These are phyloP conservation scores for Boletus rubroflammeus DNA, from an alignment of 768 basidiomycete species.

Conservation along the genomic window DNA sequence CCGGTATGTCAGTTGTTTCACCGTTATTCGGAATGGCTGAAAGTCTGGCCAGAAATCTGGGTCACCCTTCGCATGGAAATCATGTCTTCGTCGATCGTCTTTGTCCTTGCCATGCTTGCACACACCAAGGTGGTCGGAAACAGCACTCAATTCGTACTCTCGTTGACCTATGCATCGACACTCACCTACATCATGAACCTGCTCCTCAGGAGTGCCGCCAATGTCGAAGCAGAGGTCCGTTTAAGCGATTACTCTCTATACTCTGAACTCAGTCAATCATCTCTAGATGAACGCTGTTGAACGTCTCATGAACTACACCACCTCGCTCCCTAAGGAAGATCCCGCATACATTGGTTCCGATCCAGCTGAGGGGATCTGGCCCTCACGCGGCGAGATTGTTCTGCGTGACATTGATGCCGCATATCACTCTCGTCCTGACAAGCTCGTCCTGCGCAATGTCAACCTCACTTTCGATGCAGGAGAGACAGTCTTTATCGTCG, in stretches of 20 bases:
- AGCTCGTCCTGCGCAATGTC: constrained; percentile 56
- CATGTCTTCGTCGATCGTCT: constrained; percentile 25
- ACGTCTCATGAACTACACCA: constrained; percentile 26
- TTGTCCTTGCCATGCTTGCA: constrained; percentile 26
- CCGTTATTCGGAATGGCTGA: neutral
- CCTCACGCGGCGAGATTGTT: constrained; percentile 56
- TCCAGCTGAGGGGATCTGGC: constrained; percentile 21
- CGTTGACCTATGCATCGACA: constrained; percentile 26
- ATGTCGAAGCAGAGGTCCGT: constrained; percentile 26
- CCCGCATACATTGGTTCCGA: constrained; percentile 19
- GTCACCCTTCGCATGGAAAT: constrained; percentile 31
- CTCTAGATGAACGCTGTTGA: constrained; percentile 29
- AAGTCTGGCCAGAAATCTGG: constrained; percentile 26
- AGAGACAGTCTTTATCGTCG: constrained; percentile 77
- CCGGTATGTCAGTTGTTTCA: constrained; percentile 15
- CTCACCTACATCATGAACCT: constrained; percentile 29
- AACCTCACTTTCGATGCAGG: constrained; percentile 61
- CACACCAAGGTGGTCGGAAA: constrained; percentile 25
- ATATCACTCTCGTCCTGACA: constrained; percentile 67
- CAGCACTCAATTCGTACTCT: constrained; percentile 24
- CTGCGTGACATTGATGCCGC: constrained; percentile 60
- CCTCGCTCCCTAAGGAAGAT: constrained; percentile 23
- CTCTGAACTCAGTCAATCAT: neutral
- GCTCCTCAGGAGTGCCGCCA: constrained; percentile 26
- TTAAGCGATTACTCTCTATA: neutral